Evolutionary conservation across 345 rosid genomes (phyloP).

Genomic region (Streptanthus diversifolius): DNA sequence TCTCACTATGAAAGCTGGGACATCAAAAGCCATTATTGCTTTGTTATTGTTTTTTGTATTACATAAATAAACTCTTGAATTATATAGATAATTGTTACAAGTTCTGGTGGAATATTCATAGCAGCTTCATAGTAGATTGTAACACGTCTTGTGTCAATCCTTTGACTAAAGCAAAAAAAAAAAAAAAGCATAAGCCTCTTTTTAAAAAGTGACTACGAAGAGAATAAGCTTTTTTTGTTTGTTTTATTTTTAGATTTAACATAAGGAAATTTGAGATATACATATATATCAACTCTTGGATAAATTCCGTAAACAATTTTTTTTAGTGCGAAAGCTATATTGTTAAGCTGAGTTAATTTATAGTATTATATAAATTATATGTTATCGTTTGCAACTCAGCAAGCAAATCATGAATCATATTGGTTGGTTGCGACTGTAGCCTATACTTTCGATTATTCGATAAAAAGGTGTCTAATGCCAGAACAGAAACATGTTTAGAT

Average conservation of each 20-base stretch:
- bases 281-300: too few relatives aligned
- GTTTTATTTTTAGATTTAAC: background rate
- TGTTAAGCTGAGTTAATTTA: too few relatives aligned
- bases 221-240: background rate
- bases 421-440: background rate
- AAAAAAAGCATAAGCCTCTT: background rate
- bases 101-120: constrained; percentile 15
- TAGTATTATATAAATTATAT: too few relatives aligned
- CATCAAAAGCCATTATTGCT: constrained; percentile 27
- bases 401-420: background rate
- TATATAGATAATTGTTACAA: background rate
- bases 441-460: background rate
- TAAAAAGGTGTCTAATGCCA: background rate
- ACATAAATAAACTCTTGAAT: background rate
- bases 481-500: background rate
- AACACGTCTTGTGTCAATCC: constrained; percentile 22
- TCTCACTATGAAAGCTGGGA: constrained; percentile 17
- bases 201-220: background rate
- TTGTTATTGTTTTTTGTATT: constrained; percentile 11
- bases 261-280: background rate
- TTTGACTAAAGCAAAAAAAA: background rate
- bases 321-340: too few relatives aligned
- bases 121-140: background rate
- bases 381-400: background rate
- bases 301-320: too few relatives aligned